Evolutionary conservation across 164 flowering plant species (phyloP), one percentile per base, ranked within the genome.

Genomic region (Umbilicus rupestris): DNA sequence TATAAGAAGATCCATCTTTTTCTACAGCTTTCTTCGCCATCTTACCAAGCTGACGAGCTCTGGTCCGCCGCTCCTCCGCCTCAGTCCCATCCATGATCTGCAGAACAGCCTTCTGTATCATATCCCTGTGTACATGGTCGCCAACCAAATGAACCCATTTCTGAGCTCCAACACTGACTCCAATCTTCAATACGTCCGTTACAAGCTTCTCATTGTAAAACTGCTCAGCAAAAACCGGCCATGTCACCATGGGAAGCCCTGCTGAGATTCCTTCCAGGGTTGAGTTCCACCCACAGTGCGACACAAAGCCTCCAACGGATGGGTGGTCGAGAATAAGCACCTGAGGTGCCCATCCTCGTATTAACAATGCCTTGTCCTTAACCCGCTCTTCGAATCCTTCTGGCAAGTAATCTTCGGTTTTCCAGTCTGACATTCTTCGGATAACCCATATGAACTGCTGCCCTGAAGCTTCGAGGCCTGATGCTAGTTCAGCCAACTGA

Each of bases 331-430:
- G 69, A 8, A 76, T 80, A 11, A 74, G 35, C 11, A 78, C 44
- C 60, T 80, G 81, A 1, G 83, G 83, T 2, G 83, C 83, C 83
- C 79, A 78, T 9, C 79, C 81, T 39, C 71, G 70, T 14, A 78
- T 72, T 19, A 80, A 30, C 37, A 76, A 44, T 0, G 81, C 83
- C 50, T 66, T 73, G 16, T 52, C 70, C 30, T 52, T 37, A 52
- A 52, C 62, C 46, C 76, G 59, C 29, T 73, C 69, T 47, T 75
- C 75, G 24, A 76, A 73, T 0, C 69, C 80, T 17, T 67, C 58
- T 0, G 70, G 66, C 46, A 76, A 39, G 71, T 73, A 72, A 16
- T 55, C 16, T 45, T 74, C 63, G 0, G 14, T 16, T 5, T 62
- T 62, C 1, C n/a, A n/a, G n/a, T n/a, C n/a, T n/a, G 29, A 30